Evolutionary conservation across 768 basidiomycete species (phyloP), one percentile per base, ranked within the genome.

Genomic region (Russula sp.): DNA sequence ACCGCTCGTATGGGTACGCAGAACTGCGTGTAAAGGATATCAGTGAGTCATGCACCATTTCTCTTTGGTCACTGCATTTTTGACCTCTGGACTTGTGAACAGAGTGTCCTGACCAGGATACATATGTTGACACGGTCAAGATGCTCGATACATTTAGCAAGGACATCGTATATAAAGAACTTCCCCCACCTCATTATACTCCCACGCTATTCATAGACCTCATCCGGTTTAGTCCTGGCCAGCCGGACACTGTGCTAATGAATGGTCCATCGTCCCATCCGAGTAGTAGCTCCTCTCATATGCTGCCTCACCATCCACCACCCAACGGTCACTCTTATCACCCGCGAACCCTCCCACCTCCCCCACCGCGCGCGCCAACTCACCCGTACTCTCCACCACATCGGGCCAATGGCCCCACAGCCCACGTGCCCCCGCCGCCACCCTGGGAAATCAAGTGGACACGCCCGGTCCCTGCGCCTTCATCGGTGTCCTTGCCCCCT

Each of bases 71-170:
- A 56, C 34, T 55, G 35, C 59, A 58, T 59, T 22, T 42, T 20
- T 51, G 20, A 43, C 22, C 13, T 55, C 64, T 47, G 65, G 61
- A 47, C 54, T 3, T 41, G 67, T 70, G 67, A 70, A 64, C 73
- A 74, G 81, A 83, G 46, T 77, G 74, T 47, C 73, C 74, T 20
- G 80, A 82, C 39, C 68, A 70, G 5, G 85, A 88, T 51, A 75
- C 79, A 2, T 92, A 86, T 69, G 83, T 92, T 41, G 82, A 91
- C 69, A 83, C 82, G 7, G 79, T 81, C 64, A 81, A 81, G 64
- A 92, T 92, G 85, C 73, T 90, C 42, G 85, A 90, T 58, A 83
- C 76, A 16, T 87, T 81, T 70, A 88, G 85, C 76, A 87, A 82
- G 66, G 83, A 85, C 20, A 75, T 91, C 63, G 76, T 91, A 36